Percentiles rank a stretch among this genome's conserved stretches.
Evolutionary conservation across 208 protist species (phyloP).

Genomic region (Trypanosomatidae sp.): DNA sequence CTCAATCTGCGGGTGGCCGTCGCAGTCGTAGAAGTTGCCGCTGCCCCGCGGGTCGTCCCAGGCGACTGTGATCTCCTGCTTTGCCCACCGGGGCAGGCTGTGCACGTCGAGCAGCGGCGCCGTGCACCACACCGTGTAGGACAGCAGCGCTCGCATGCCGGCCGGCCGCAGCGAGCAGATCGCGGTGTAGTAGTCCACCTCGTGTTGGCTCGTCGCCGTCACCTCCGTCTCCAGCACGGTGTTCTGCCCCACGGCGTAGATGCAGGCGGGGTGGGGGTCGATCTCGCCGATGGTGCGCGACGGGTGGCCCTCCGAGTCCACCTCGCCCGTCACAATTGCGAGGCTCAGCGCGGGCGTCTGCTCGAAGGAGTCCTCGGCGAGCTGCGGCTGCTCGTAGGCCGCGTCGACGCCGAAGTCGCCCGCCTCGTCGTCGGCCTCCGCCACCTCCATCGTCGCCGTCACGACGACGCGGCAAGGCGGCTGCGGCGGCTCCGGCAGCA

Average conservation of each 20-base stretch:
- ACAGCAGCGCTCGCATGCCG: slow-evolving; percentile 31
- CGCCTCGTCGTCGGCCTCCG: slow-evolving; percentile 4
- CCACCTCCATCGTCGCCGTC: slow-evolving; percentile 11
- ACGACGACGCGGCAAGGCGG: slow-evolving; percentile 30
- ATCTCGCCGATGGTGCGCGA: slow-evolving; percentile 36
- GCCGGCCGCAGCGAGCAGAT: slow-evolving; percentile 54
- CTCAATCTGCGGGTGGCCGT: slow-evolving; percentile 82
- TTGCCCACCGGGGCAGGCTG: slow-evolving; percentile 55
- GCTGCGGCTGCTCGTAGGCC: slow-evolving; percentile 9
- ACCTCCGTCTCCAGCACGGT: slow-evolving; percentile 39
- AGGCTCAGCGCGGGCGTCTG: slow-evolving; percentile 5
- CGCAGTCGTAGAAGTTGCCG: slow-evolving; percentile 73
- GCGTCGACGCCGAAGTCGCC: slow-evolving; percentile 6
- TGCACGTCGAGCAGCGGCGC: slow-evolving; percentile 35
- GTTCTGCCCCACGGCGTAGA: slow-evolving; percentile 37
- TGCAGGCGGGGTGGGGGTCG: slow-evolving; percentile 12
- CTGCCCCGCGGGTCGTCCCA: slow-evolving; percentile 53
- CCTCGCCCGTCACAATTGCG: slow-evolving; percentile 20
- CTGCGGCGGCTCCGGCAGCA: too few relatives aligned
- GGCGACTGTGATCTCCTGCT: slow-evolving; percentile 38
- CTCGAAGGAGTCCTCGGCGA: not conserved
- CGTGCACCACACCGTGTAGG: slow-evolving; percentile 67
- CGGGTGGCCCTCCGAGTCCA: slow-evolving; percentile 19
- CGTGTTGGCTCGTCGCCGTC: slow-evolving; percentile 18
- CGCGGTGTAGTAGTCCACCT: slow-evolving; percentile 46